These are phyloP conservation scores for Haplosporangium gracile DNA, from an alignment of 192 early-diverging fungal genomes.

Conservation along the genomic window DNA sequence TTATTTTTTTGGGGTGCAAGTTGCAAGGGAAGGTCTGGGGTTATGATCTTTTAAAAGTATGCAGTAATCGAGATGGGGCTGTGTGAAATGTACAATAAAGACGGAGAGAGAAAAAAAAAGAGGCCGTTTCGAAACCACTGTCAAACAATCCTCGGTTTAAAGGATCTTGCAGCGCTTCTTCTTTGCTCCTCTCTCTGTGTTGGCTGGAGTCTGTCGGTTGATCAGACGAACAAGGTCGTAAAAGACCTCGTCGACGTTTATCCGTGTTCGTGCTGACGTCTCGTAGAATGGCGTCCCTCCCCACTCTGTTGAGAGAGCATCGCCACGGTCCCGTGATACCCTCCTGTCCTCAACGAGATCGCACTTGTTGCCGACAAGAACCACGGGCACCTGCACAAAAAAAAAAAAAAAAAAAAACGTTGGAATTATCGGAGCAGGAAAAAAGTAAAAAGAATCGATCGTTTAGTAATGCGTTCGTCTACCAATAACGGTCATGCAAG, in stretches of 20 bases:
- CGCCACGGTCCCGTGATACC: constrained; percentile 77
- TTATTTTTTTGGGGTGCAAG: background rate
- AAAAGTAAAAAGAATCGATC: background rate
- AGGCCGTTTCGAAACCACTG: background rate
- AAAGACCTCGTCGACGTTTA: constrained; percentile 94
- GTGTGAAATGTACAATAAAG: background rate
- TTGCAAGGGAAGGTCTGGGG: background rate
- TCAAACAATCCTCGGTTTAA: background rate
- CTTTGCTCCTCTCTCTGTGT: constrained; percentile 10
- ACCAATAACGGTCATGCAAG: background rate
- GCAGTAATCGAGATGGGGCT: background rate
- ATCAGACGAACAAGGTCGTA: constrained; percentile 92
- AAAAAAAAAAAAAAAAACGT: constrained; percentile 48
- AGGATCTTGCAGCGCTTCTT: constrained; percentile 33
- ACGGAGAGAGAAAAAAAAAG: background rate
- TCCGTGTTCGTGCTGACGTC: constrained; percentile 86
- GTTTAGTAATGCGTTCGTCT: background rate
- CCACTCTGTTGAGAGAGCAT: constrained; percentile 72
- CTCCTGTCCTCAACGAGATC: constrained; percentile 82
- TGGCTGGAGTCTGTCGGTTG: constrained; percentile 69
- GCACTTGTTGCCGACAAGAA: constrained; percentile 94
- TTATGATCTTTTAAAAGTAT: background rate
- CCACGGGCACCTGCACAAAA: constrained; percentile 77
- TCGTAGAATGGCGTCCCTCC: constrained; percentile 83
- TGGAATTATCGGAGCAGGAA: background rate